A percentile compares a stretch with the other conserved stretches of the same genome.
These are phyloP conservation scores for Geotrichum australiense DNA, from an alignment of 1,139 yeast species.

Conservation along the genomic window DNA sequence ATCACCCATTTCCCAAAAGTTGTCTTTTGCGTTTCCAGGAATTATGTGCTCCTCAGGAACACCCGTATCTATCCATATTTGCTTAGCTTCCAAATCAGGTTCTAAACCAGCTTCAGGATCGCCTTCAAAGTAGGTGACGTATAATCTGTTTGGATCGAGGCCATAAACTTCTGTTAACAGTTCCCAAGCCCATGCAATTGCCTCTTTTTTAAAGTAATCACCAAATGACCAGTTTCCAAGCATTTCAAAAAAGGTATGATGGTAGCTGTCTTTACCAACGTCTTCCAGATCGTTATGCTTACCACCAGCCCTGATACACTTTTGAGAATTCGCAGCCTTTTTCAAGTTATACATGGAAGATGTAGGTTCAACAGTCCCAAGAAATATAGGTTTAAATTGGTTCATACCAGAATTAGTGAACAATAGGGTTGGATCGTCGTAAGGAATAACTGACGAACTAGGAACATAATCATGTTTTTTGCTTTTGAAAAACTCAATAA, in stretches of 20 bases:
- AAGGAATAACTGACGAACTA: slow-evolving; percentile 92
- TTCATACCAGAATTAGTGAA: slow-evolving; percentile 99
- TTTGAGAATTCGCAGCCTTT: slow-evolving; percentile 92
- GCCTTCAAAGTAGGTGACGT: slow-evolving; percentile 95
- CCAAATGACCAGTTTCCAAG: slow-evolving; percentile 99
- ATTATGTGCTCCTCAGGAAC: slow-evolving; percentile 86
- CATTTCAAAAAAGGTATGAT: slow-evolving; percentile 98
- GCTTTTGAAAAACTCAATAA: slow-evolving; percentile 67
- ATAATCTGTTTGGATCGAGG: slow-evolving; percentile 67
- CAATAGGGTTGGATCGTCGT: slow-evolving; percentile 91
- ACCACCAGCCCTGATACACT: slow-evolving; percentile 99
- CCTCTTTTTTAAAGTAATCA: slow-evolving; percentile 93
- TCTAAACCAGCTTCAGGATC: slow-evolving; percentile 75
- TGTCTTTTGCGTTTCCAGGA: slow-evolving; percentile 85
- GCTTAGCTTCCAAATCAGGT: slow-evolving; percentile 90
- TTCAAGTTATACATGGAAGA: slow-evolving; percentile 77
- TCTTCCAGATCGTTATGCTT: slow-evolving; percentile 98
- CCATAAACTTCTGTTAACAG: slow-evolving; percentile 78
- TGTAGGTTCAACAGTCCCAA: slow-evolving; percentile 94
- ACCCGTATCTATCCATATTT: slow-evolving; percentile 80
- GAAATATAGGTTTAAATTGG: slow-evolving; percentile 93
- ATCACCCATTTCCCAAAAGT: slow-evolving; percentile 99
- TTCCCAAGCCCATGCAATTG: slow-evolving; percentile 85
- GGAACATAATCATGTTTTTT: slow-evolving; percentile 75
- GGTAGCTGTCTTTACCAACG: slow-evolving; percentile 95